phyloP scores from a whole-genome alignment of 2,329 filamentous ascomycete species.

The Helicocarpus griseus region DNA sequence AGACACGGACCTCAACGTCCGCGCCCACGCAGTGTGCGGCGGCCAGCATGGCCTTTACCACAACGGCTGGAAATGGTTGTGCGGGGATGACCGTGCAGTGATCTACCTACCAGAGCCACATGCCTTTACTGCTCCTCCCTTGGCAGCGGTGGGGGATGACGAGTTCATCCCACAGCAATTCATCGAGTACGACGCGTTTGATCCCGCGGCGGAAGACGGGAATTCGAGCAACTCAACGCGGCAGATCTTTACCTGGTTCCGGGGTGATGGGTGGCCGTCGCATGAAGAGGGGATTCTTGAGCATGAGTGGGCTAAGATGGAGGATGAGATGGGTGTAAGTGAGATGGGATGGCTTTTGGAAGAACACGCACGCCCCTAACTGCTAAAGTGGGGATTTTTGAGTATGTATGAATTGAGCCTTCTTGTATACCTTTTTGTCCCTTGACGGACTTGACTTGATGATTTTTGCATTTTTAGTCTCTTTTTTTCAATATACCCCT shows the following conservation, averaged over 20 bases:
- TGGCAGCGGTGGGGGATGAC: too few species aligned
- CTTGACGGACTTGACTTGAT: too few species aligned
- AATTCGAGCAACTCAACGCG: conserved; percentile 23
- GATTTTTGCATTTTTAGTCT: too few species aligned
- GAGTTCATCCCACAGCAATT: conserved; percentile 1
- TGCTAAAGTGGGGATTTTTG: too few species aligned
- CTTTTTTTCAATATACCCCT: too few species aligned
- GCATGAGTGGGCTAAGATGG: conserved; percentile 8
- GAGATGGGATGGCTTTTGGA: too few species aligned
- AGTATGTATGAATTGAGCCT: too few species aligned
- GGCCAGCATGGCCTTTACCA: conserved; percentile 16
- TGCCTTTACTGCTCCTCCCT: too few species aligned
- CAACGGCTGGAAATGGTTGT: conserved; percentile 7
- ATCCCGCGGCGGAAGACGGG: conserved; percentile 5
- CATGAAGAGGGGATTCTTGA: conserved; percentile 7
- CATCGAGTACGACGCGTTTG: conserved; percentile 5
- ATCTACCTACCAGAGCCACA: neutral
- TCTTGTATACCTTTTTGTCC: too few species aligned
- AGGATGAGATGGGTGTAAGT: too few species aligned
- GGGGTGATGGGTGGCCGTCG: conserved; percentile 12
- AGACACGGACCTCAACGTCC: conserved; percentile 22
- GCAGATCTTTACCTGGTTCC: conserved; percentile 23
- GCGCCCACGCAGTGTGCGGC: conserved; percentile 17
- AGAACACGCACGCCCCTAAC: too few species aligned
- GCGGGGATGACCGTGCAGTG: conserved; percentile 3